Base-by-base conservation (phyloP, 2,329 filamentous ascomycete genomes). In the Ascochyta pisi region DNA sequence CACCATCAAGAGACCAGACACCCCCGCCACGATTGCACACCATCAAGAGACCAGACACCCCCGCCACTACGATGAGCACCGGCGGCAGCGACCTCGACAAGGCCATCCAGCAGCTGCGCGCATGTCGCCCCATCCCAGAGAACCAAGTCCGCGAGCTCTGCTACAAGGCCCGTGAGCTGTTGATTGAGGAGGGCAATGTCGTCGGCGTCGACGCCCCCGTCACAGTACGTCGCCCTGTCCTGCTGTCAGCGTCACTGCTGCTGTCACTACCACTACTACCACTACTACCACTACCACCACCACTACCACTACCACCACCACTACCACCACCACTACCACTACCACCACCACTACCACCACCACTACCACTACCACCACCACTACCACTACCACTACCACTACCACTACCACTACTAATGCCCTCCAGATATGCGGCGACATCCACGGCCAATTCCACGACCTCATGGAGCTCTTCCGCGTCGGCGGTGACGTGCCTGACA, bases 171-270 rank as follows among this genome's bases (percentile, higher is more conserved):
- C 87, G 95, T 62, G 95, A 99, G 81, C 85, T 99, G 50, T 81
- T 99, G 64, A 96, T 99, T 60, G 95, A 98, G 77, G 95, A 99
- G 80, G 94, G 92, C 64, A 98, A 99, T 75, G 94, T 98, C 46
- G 94, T 98, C 62, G 92, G 90, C 16, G 94, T 99, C 60, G 90
- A 94, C 73, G 94, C 94, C 59, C 94, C 94, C 22, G 94, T 98
- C 57, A 98, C 94, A 76, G 89, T 92, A 86, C 52, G 83, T 19
- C 3, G 35, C n/a, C 16, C n/a, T 35, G 13, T 6, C 2, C 8
- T 40, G 9, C 23, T 12, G 13, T 33, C 6, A 9, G n/a, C n/a
- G 9, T 8, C 7, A 29, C 27, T 8, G 5, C 24, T 26, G 8
- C 16, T 7, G 37, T 6, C 29, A 15, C 24, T 5, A 7, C 24